Conservation (phyloP, 2,329 filamentous ascomycete species). For the Phialemoniopsis sp. region DNA sequence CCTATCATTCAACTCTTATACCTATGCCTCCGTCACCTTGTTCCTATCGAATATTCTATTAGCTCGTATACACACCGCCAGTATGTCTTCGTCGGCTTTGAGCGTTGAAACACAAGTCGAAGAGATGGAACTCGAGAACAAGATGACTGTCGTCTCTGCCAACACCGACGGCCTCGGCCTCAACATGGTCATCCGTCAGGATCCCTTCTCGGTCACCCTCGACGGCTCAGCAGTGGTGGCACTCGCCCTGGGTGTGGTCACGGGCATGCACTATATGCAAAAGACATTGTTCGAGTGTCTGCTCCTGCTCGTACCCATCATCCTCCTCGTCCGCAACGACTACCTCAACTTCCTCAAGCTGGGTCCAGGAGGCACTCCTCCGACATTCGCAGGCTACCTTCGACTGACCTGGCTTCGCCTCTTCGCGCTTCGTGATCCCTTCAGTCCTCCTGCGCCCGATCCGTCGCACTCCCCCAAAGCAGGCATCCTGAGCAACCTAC, state of each 20-base stretch:
- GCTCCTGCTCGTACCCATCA: constrained; percentile 42
- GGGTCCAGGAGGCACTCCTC: constrained; percentile 76
- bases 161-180: constrained; percentile 18
- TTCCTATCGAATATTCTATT: too few species aligned
- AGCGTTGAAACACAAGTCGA: too few species aligned
- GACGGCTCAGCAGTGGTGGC: constrained; percentile 43
- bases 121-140: too few species aligned
- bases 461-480: constrained; percentile 43
- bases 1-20: too few species aligned
- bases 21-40: too few species aligned
- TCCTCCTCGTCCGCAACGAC: constrained; percentile 60
- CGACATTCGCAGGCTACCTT: constrained; percentile 69
- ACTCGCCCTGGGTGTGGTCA: constrained; percentile 38
- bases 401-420: constrained; percentile 69
- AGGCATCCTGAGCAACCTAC: constrained; percentile 59
- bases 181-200: constrained; percentile 41
- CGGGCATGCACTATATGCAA: constrained; percentile 47
- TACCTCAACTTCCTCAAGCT: constrained; percentile 73
- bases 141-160: too few species aligned
- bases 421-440: constrained; percentile 68
- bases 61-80: too few species aligned
- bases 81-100: too few species aligned
- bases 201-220: constrained; percentile 49
- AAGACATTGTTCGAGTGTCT: constrained; percentile 42
- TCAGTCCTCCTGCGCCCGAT: constrained; percentile 51